Evolutionary conservation across 2,329 filamentous ascomycete species (phyloP).

Genomic region (Pleomassaria siparia): DNA sequence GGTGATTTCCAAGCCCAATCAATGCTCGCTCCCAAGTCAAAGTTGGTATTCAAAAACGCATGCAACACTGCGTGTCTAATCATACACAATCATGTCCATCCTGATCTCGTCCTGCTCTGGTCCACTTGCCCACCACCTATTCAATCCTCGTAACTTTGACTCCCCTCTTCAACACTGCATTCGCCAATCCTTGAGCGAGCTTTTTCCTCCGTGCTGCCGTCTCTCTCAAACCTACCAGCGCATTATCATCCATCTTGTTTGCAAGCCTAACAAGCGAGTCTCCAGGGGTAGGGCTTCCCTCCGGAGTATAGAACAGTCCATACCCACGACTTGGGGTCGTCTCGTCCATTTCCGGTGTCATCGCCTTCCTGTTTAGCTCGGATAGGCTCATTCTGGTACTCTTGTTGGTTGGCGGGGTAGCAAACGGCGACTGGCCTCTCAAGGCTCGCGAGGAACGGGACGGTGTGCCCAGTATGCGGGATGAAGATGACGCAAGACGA

Average conservation of each 20-base stretch:
- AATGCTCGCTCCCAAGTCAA: neutral
- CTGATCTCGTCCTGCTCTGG: neutral
- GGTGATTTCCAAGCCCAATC: neutral
- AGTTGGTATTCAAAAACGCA: conserved; percentile 1
- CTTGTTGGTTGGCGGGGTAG: conserved; percentile 40
- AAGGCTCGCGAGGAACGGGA: conserved; percentile 18
- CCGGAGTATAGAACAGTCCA: conserved; percentile 39
- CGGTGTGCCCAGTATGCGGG: conserved; percentile 19
- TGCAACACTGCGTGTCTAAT: conserved; percentile 14
- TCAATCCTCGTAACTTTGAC: conserved; percentile 28
- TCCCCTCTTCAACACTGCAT: conserved; percentile 37
- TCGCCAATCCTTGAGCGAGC: conserved; percentile 43
- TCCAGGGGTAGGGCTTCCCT: conserved; percentile 27
- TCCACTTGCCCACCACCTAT: conserved; percentile 1
- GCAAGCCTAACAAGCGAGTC: conserved; percentile 38
- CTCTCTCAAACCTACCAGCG: conserved; percentile 42
- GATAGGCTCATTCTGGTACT: conserved; percentile 31
- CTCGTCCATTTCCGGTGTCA: conserved; percentile 31
- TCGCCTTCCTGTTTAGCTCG: conserved; percentile 30
- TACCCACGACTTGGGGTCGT: conserved; percentile 33
- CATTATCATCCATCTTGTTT: conserved; percentile 44
- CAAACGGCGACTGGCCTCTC: conserved; percentile 30
- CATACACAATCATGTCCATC: conserved; percentile 22
- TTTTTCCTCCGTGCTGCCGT: conserved; percentile 39
- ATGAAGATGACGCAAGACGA: conserved; percentile 27